Evolutionary conservation across 306 rosid species (phyloP), one percentile per base, ranked within the genome.

Genomic region (Prunus salicina): DNA sequence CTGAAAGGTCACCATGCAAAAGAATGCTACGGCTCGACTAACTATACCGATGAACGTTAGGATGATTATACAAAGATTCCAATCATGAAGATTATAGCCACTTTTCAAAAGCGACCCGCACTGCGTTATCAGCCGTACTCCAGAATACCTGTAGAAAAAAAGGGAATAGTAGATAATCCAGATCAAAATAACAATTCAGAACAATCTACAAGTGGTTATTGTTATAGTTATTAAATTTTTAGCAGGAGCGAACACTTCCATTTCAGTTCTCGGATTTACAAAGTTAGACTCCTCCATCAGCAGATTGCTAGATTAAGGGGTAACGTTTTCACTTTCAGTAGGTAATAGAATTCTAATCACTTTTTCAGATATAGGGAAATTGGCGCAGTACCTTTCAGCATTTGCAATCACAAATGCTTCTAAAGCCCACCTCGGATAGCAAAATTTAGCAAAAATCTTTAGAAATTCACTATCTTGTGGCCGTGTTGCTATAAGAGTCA

Each of bases 401-500:
- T 92, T 95, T 80, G 96, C 91, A 64, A 84, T 76, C 51, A 95
- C 86, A 56, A 92, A 87, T 66, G 97, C 97, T 86, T 95, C 92
- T 81, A 95, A 75, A 79, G 97, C 96, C 99, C 97, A 95, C 86
- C 90, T 95, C 10, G 99, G 81, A 80, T 95, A 95, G 88, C 97
- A 88, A 3, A 91, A 6, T 58, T 87, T 84, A 64, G 97, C 88
- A 71, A 91, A 25, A 81, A 3, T 63, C 91, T 87, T 92, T 76
- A 95, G 50, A 64, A 85, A 5, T 73, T 79, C 76, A 74, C 87
- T 79, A 45, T 82, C 86, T 55, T 82, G 84, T 8, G 88, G 83
- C 78, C 89, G 90, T 60, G 99, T 90, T 46, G 96, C 88, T 41
- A 95, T 77, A 52, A 95, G 97, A 52, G 99, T 92, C 83, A 86